Base-by-base conservation (phyloP, 306 rosid species). In the Begonia fuchsioides region DNA sequence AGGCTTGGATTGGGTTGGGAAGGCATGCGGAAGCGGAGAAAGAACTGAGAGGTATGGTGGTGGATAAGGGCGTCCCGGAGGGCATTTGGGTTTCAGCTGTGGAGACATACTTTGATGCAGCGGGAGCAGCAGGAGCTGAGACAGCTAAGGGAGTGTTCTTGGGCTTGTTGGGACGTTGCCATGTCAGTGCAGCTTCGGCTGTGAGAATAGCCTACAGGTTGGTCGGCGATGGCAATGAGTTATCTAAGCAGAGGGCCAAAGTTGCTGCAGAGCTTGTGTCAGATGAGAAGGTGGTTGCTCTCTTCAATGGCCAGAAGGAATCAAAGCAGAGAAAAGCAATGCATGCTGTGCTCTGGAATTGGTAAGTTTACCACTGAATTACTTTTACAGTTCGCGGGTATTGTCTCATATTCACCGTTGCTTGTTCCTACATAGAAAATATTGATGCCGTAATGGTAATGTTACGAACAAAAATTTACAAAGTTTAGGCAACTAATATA, bases 291-390 rank as follows among this genome's bases (percentile, higher is more conserved):
- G 94, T 90, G 35, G 59, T 79, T 65, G 78, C 92, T 0, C 85
- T 90, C 38, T 90, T 90, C 67, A 58, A 73, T 0, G 79, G 71
- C 8, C 76, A 79, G 69, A 76, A 63, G 0, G 66, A 72, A 40
- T 73, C 75, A 10, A 81, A 65, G 64, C 93, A 90, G 65, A 75
- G 80, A 46, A 72, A 55, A 49, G 76, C 82, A 51, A 90, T 90
- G 94, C 86, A 84, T 32, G 71, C 92, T 32, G 75, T 90, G 69
- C 72, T 90, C 7, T 90, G 97, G 97, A 90, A 84, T 67, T 84
- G 97, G 97, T 90, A 68, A 50, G 43, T 41, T 10, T 44, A 44
- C 35, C 8, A 3, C 7, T 26, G 35, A 26, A 26, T 26, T 26
- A 26, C 35, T 26, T 26, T 26, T 26, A 26, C 35, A 26, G 35